Conservation (phyloP, 768 basidiomycete genomes). For the Rhizopogon roseolus region DNA sequence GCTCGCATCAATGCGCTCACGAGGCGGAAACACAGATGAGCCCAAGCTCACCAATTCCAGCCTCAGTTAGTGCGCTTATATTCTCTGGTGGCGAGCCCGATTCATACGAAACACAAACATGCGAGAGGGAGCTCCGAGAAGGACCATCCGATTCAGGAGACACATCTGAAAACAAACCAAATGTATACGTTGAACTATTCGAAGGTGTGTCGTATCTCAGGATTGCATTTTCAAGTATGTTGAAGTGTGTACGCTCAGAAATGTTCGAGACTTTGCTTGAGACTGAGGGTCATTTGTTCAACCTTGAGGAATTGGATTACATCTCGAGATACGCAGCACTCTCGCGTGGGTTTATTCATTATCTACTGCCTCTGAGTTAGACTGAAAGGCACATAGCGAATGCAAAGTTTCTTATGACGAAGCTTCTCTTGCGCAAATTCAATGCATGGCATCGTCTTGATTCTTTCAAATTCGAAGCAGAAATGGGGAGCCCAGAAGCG, state of each 20-base stretch:
- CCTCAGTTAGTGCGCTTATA: constrained; percentile 20
- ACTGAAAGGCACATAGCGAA: constrained; percentile 34
- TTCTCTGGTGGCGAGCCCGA: constrained; percentile 24
- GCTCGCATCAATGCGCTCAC: no score
- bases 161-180: constrained; percentile 1
- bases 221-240: not conserved
- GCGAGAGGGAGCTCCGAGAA: constrained; percentile 3
- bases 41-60: constrained; percentile 8
- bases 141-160: constrained; percentile 1
- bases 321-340: constrained; percentile 39
- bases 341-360: constrained; percentile 38
- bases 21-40: constrained; percentile 6
- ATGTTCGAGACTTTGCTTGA: constrained; percentile 50
- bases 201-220: constrained; percentile 18
- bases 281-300: constrained; percentile 50
- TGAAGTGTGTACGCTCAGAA: constrained; percentile 29
- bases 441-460: constrained; percentile 49
- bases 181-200: constrained; percentile 23
- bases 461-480: constrained; percentile 36
- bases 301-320: constrained; percentile 39
- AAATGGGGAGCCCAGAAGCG: constrained; percentile 34
- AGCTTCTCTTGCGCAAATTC: constrained; percentile 56
- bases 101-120: constrained; percentile 1
- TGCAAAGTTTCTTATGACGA: constrained; percentile 57
- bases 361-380: not conserved